Percentiles rank a stretch among this genome's conserved stretches.
Conservation (phyloP, 148 eudicot species). For the Bassia scoparia region DNA sequence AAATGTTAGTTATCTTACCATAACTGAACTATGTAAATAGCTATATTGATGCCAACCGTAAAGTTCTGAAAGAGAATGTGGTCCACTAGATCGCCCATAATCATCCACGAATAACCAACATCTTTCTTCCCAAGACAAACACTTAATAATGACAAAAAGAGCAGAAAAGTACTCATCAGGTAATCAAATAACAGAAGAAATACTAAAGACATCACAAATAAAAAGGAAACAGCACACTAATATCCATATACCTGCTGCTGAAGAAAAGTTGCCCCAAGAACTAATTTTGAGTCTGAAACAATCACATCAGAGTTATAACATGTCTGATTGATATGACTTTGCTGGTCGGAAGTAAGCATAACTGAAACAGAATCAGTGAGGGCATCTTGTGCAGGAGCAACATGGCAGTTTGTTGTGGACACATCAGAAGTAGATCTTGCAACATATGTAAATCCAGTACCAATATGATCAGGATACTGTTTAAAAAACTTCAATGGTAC, state of each 20-base stretch:
- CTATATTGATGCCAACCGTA: slow-evolving; percentile 76
- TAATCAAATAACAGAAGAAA: not conserved
- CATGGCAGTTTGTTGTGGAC: slow-evolving; percentile 16
- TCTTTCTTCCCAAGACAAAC: slow-evolving; percentile 51
- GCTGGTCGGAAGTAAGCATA: slow-evolving; percentile 22
- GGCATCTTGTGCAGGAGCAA: slow-evolving; percentile 11
- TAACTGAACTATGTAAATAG: slow-evolving; percentile 53
- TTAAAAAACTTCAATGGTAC: slow-evolving; percentile 73
- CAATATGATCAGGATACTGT: slow-evolving; percentile 78
- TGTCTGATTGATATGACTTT: slow-evolving; percentile 16
- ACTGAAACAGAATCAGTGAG: slow-evolving; percentile 13
- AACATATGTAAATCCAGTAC: slow-evolving; percentile 67
- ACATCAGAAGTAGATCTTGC: slow-evolving; percentile 26
- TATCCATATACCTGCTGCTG: slow-evolving; percentile 39
- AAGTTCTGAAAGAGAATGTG: slow-evolving; percentile 82
- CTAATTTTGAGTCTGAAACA: slow-evolving; percentile 18
- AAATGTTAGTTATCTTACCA: slow-evolving; percentile 44
- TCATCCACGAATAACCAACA: slow-evolving; percentile 73
- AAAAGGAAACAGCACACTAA: slow-evolving; percentile 1
- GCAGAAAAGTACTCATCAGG: slow-evolving; percentile 1
- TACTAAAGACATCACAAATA: slow-evolving; percentile 9
- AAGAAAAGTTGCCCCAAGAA: slow-evolving; percentile 24
- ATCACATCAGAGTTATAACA: slow-evolving; percentile 26
- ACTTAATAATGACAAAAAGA: slow-evolving; percentile 7
- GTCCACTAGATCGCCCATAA: slow-evolving; percentile 63